Base-by-base conservation (phyloP, 1,284 basidiomycete genomes). In the Prillingera fragicola region DNA sequence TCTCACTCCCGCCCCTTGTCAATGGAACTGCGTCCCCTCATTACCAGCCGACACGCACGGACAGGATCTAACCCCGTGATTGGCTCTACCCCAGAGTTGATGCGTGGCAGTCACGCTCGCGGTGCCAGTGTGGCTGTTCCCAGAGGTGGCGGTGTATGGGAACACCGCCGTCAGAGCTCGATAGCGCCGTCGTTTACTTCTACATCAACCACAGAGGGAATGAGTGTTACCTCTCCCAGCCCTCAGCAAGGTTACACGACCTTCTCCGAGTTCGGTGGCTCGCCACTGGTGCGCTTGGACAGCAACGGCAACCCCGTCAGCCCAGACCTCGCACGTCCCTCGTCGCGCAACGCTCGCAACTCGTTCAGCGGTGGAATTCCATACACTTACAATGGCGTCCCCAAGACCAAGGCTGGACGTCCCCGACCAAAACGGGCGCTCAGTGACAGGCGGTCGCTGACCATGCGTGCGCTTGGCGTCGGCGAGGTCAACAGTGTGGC, bases 331-430 rank as follows among this genome's bases (percentile, higher is more conserved):
- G 28, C 25, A 6, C 26, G 25, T 18, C 24, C 23, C 39, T 26
- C 28, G n/a, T 8, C 17, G 7, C 37, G 37, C 6, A 26, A 33
- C 2, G 5, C 18, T 5, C 43, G 43, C 19, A 14, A 15, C 8
- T 45, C 43, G 1, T 45, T 45, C 34, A 59, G 52, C 21, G 59
- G 56, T 15, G 61, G 62, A 6, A 60, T 69, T 17, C 61, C 55
- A 0, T 69, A 69, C 51, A 60, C 63, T 12, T 33, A 63, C 23
- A 69, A 70, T 38, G 68, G 68, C 1, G 59, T 67, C 3, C 62
- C 60, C 7, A 67, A 62, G 50, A 51, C 34, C 18, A 52, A 55
- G 42, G 44, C 55, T 1, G 46, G 52, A 22, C 41, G 34, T 22
- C 26, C 48, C 5, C 24, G 40, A 14, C 47, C 50, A 14, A 37